phyloP scores from a whole-genome alignment of 495 filamentous ascomycete species.

The Podospora tetraspora region DNA sequence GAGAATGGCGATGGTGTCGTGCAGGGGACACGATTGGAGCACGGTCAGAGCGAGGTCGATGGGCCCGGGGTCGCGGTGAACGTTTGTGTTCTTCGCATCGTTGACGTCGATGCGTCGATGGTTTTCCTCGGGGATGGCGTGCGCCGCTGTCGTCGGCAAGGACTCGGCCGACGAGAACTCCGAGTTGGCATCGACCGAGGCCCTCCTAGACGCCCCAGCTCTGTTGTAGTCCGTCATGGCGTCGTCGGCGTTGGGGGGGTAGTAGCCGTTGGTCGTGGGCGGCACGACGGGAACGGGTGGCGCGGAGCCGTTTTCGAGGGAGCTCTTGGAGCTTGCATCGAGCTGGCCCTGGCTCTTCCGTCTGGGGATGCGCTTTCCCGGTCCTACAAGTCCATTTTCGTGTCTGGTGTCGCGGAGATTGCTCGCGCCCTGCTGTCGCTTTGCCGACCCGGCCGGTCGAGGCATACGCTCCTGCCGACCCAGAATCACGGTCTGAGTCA shows the following conservation, averaged over 20 bases:
- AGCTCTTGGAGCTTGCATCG: constrained; percentile 28
- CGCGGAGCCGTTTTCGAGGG: constrained; percentile 29
- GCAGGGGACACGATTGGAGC: constrained; percentile 80
- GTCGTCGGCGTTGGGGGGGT: constrained; percentile 33
- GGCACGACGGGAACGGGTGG: constrained; percentile 38
- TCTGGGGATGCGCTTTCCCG: constrained; percentile 69
- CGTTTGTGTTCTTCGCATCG: constrained; percentile 60
- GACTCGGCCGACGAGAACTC: constrained; percentile 49
- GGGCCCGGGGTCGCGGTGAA: constrained; percentile 57
- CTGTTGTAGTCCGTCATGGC: constrained; percentile 37
- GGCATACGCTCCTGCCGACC: constrained; percentile 60
- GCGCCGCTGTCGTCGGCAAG: constrained; percentile 29
- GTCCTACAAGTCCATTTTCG: constrained; percentile 81
- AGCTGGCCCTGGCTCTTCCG: constrained; percentile 46
- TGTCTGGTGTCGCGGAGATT: constrained; percentile 72
- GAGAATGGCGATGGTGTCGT: constrained; percentile 95
- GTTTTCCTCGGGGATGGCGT: constrained; percentile 40
- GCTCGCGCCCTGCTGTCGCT: constrained; percentile 59
- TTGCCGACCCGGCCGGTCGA: constrained; percentile 60
- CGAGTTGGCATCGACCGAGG: constrained; percentile 43
- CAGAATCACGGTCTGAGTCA: constrained; percentile 50
- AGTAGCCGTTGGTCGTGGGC: constrained; percentile 32
- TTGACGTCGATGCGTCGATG: constrained; percentile 61
- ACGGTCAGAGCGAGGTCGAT: constrained; percentile 77
- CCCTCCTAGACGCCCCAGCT: constrained; percentile 36